Base-by-base conservation (phyloP, 148 eudicot genomes). In the Chenopodium formosanum region DNA sequence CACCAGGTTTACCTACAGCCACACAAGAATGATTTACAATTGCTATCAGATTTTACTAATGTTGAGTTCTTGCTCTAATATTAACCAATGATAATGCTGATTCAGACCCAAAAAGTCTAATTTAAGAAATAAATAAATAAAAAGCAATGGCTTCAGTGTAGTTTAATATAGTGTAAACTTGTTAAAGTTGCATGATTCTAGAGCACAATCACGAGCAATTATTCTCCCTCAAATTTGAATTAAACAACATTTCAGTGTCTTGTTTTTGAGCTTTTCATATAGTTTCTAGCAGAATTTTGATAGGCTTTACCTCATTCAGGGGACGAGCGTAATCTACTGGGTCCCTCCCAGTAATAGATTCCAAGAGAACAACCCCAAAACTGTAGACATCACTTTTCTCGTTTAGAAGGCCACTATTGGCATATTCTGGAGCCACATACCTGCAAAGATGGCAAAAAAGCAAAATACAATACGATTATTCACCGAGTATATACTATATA, bases 391-490 rank as follows among this genome's bases (percentile, higher is more conserved):
- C 98, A 80, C 97, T 94, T 86, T 94, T 92, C 84, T 94, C 98
- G 77, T 91, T 93, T 52, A 93, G 89, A 77, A 90, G 90, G 76
- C 98, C 98, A 80, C 97, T 93, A 77, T 91, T 93, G 78, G 99
- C 99, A 88, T 95, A 95, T 83, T 95, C 99, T 74, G 99, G 99
- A 82, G 97, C 97, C 69, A 95, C 97, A 81, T 95, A 95, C 82
- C 97, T 94, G 86, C 34, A 75, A 73, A 73, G 29, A 80, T 25
- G 50, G 74, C 53, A 76, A 70, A 31, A 70, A 17, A 20, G 34
- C 1, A 23, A 46, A 58, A 22, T 58, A 22, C 44, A n/a, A 71
- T 46, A 27, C 4, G 2, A 14, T 23, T 52, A 14, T 50, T 25
- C n/a, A 44, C 7, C 13, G 0, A 20, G 66, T 20, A 62, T 20